A percentile compares a stretch with the other conserved stretches of the same genome.
These are phyloP conservation scores for Amanita molliuscula DNA, from an alignment of 768 basidiomycete genomes.

Conservation along the genomic window DNA sequence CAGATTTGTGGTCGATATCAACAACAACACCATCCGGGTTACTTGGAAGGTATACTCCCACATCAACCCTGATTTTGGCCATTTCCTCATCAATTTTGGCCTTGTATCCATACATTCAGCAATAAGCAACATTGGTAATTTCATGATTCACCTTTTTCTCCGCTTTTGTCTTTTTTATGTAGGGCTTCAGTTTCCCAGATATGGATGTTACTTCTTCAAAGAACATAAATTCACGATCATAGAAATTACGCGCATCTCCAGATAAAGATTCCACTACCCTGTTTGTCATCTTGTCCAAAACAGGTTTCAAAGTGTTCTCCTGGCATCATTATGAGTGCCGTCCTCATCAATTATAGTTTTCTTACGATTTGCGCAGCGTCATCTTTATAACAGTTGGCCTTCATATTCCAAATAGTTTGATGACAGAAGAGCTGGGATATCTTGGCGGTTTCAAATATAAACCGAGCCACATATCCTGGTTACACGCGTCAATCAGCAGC, in stretches of 20 bases:
- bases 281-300: constrained; percentile 80
- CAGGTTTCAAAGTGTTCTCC: constrained; percentile 94
- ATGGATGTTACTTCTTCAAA: constrained; percentile 97
- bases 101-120: constrained; percentile 25
- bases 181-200: constrained; percentile 94
- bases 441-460: constrained; percentile 95
- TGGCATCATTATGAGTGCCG: constrained; percentile 18
- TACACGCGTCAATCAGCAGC: not conserved
- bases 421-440: constrained; percentile 98
- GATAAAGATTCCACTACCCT: constrained; percentile 78
- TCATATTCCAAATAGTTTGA: constrained; percentile 99
- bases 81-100: constrained; percentile 99
- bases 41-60: constrained; percentile 95
- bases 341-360: constrained; percentile 4
- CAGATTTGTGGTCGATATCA: constrained; percentile 96
- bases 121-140: not conserved
- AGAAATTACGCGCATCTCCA: constrained; percentile 81
- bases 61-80: constrained; percentile 86
- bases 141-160: constrained; percentile 76
- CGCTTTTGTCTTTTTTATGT: constrained; percentile 86
- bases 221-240: constrained; percentile 91
- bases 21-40: constrained; percentile 95
- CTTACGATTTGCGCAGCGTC: constrained; percentile 77
- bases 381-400: constrained; percentile 93
- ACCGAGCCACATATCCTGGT: constrained; percentile 84